Evolutionary conservation across 495 filamentous ascomycete species (phyloP).

Genomic region (Sporormia fimetaria): DNA sequence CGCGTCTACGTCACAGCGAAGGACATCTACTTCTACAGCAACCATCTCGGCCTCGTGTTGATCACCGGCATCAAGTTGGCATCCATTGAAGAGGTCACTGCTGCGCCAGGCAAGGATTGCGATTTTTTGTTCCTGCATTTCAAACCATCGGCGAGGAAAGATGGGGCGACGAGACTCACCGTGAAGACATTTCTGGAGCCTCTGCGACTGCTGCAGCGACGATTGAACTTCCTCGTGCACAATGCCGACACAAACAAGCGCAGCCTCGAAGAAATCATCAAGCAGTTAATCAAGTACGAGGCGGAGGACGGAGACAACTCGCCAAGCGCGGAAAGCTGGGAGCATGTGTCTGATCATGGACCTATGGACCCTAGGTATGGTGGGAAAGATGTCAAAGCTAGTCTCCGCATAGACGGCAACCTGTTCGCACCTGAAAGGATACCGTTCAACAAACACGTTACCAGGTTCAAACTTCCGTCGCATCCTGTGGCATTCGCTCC

Average conservation of each 20-base stretch:
- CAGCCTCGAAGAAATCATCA: slow-evolving; percentile 51
- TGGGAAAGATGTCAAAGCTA: slow-evolving; percentile 45
- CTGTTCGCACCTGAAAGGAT: slow-evolving; percentile 36
- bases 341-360: slow-evolving; percentile 61
- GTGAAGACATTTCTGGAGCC: slow-evolving; percentile 91
- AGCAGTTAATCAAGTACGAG: slow-evolving; percentile 57
- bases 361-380: slow-evolving; percentile 43
- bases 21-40: slow-evolving; percentile 89
- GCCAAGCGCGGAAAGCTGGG: slow-evolving; percentile 84
- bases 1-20: slow-evolving; percentile 76
- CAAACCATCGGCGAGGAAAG: slow-evolving; percentile 47
- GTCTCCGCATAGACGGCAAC: slow-evolving; percentile 52
- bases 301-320: slow-evolving; percentile 48
- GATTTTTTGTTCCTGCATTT: slow-evolving; percentile 89
- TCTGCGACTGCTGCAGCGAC: slow-evolving; percentile 64
- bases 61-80: slow-evolving; percentile 62
- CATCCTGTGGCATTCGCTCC: slow-evolving; percentile 76
- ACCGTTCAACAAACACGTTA: slow-evolving; percentile 39
- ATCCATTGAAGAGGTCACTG: slow-evolving; percentile 77
- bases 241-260: slow-evolving; percentile 47
- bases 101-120: slow-evolving; percentile 77
- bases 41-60: slow-evolving; percentile 83
- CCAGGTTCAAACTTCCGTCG: slow-evolving; percentile 74
- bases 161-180: slow-evolving; percentile 58
- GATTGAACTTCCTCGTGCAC: slow-evolving; percentile 73